phyloP scores from a whole-genome alignment of 192 early-diverging fungal species.

The Dimargaris cristalligena region DNA sequence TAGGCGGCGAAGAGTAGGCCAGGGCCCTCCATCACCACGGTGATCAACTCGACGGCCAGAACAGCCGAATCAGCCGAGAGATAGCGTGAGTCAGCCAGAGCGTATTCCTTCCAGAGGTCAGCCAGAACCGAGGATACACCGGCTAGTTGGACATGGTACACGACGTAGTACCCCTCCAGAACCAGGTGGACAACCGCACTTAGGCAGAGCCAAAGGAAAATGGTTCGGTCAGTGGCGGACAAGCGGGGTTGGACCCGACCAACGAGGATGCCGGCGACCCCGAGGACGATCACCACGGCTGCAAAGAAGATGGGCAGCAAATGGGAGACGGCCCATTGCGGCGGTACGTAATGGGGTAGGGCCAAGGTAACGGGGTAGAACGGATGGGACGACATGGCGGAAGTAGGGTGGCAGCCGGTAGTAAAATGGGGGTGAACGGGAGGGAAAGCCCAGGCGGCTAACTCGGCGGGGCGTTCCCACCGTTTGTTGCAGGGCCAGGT shows the following conservation, averaged over 20 bases:
- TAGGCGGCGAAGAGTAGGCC: slow-evolving; percentile 17
- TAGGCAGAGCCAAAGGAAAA: slow-evolving; percentile 42
- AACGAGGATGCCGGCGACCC: not conserved
- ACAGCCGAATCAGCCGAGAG: slow-evolving; percentile 35
- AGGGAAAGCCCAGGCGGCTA: too few relatives aligned
- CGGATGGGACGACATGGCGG: not conserved
- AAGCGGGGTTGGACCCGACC: slow-evolving; percentile 1
- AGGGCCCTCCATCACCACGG: slow-evolving; percentile 26
- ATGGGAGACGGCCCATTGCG: not conserved
- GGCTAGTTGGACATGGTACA: slow-evolving; percentile 26
- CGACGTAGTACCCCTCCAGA: slow-evolving; percentile 48
- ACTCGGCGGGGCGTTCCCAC: too few relatives aligned
- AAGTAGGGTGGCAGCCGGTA: too few relatives aligned
- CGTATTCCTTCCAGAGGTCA: slow-evolving; percentile 59
- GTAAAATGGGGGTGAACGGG: too few relatives aligned
- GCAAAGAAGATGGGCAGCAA: not conserved
- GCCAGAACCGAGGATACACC: slow-evolving; percentile 24
- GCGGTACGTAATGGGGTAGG: slow-evolving; percentile 1
- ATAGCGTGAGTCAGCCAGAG: slow-evolving; percentile 48
- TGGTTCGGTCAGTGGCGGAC: slow-evolving; percentile 16
- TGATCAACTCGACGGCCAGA: slow-evolving; percentile 38
- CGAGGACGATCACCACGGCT: slow-evolving; percentile 8
- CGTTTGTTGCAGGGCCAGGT: too few relatives aligned
- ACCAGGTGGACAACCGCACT: slow-evolving; percentile 39
- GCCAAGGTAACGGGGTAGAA: not conserved